A percentile compares a stretch with the other conserved stretches of the same genome.
Conservation (phyloP, 1,284 basidiomycete genomes). For the Melanopsichium pennsylvanicum region DNA sequence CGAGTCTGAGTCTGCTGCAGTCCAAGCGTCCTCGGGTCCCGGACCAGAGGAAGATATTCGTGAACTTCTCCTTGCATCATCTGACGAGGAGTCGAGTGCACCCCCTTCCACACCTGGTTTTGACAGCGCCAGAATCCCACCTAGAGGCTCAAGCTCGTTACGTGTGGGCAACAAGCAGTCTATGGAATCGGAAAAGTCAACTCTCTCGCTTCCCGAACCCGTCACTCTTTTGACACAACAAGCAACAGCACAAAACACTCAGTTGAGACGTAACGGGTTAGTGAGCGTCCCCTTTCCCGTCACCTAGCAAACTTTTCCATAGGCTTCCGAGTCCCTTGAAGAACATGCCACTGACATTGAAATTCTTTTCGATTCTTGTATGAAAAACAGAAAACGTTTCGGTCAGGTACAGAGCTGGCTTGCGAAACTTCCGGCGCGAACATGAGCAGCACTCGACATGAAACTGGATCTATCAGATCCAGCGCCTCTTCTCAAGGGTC, state of each 20-base stretch:
- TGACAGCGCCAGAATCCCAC: slow-evolving; percentile 24
- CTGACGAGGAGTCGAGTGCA: slow-evolving; percentile 32
- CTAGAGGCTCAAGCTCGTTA: slow-evolving; percentile 12
- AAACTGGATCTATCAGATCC: slow-evolving; percentile 11
- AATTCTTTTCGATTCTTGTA: no score
- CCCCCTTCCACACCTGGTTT: slow-evolving; percentile 28
- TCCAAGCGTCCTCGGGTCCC: background rate
- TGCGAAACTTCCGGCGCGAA: slow-evolving; percentile 29
- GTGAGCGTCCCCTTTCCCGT: slow-evolving; percentile 7
- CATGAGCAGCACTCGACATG: slow-evolving; percentile 3
- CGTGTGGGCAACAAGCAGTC: slow-evolving; percentile 12
- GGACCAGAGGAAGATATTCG: slow-evolving; percentile 33
- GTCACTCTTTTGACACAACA: slow-evolving; percentile 15
- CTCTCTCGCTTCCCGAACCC: slow-evolving; percentile 6
- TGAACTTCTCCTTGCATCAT: slow-evolving; percentile 22
- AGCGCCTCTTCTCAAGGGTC: slow-evolving; percentile 5
- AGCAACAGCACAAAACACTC: background rate
- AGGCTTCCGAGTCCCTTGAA: no score
- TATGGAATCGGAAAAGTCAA: slow-evolving; percentile 38
- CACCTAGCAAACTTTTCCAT: background rate
- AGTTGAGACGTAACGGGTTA: slow-evolving; percentile 20
- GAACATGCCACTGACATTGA: background rate
- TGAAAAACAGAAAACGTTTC: slow-evolving; percentile 37
- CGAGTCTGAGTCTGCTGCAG: slow-evolving; percentile 3
- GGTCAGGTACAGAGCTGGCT: slow-evolving; percentile 38